Base-by-base conservation (phyloP, 2,329 filamentous ascomycete species). In the Proliferodiscus dingleyae region DNA sequence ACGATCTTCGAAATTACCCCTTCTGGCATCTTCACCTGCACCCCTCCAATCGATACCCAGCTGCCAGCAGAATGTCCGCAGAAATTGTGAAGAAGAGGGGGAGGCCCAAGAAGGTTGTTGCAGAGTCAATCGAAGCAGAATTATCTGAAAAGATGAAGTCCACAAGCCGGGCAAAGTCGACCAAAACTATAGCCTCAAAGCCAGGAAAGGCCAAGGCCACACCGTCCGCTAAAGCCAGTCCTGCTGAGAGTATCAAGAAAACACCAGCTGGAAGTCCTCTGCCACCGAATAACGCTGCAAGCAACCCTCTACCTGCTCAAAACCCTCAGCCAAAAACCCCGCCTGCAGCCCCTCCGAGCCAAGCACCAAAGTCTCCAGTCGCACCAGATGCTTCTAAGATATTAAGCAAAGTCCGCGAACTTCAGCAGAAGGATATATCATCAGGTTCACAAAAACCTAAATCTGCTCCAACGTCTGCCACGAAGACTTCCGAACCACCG, bases 61-160 rank as follows among this genome's bases (percentile, higher is more conserved):
- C 37, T 38, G 21, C 38, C 3, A 11, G 16, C 26, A 52, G 11
- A 16, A 58, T 59, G 53, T 58, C 56, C 43, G 43, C 57, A 37
- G 56, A 58, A 43, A 47, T 54, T 15, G 56, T 51, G 5, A 60
- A 59, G 48, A 61, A 61, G 46, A 56, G 59, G 39, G 60, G 58
- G 11, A 52, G 58, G 41, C 58, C 60, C 1, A 57, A 55, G 50
- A 62, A 62, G 53, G 50, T 58, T 30, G 49, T 57, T 26, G 29
- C 48, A n/a, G 57, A 58, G n/a, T 24, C 49, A 7, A 32, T 56
- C 9, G 54, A 53, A 19, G 39, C 49, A 16, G 54, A 57, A 38
- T 23, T 54, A 13, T 28, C 46, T 21, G 49, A 52, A 29, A 26
- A 30, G 16, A 53, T 50, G 37, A 52, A 47, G 13, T 44, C 53